Evolutionary conservation across 768 basidiomycete genomes (phyloP), one percentile per base, ranked within the genome.

Genomic region (Panaeolus papilionaceus): DNA sequence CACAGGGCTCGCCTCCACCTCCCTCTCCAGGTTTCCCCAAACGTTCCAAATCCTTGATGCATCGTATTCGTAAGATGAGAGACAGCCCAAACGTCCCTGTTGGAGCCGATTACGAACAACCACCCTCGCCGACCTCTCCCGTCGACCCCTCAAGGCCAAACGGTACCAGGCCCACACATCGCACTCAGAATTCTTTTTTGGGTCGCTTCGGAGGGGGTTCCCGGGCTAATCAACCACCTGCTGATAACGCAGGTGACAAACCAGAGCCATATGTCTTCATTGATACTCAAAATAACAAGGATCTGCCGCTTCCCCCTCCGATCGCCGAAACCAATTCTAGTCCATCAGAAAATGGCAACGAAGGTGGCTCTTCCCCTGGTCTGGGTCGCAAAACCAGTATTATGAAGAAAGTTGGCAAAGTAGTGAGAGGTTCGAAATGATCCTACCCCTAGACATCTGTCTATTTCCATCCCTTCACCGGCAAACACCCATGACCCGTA

Each of bases 61-160:
- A 95, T 58, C 91, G 94, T 65, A 92, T 96, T 75, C 89, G 92
- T 67, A 92, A 89, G 79, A 94, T 95, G 92, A 89, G 93, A 40
- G 93, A 95, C 73, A 81, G 89, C 9, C 93, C 93, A 10, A 95
- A 94, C 69, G 89, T 94, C 1, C 93, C 93, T 16, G 85, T 92
- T n/a, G 75, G 75, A 38, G 77, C 81, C 38, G 83, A 83, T 64
- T 83, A 83, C 58, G 77, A 80, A 38, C 81, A 82, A 10, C 87
- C 87, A 1, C 82, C 85, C 0, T 84, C 87, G 2, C 83, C 86
- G 1, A 82, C 81, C 26, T 75, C 76, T 9, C 76, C 79, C 71
- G 81, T 76, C 70, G 77, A 80, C 14, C 67, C 74, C 3, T 62
- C 75, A 45, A 65, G 71, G n/a, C 23, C 69, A 18, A 72, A 75